Conservation (phyloP, 306 rosid species). For the Begonia loranthoides region DNA sequence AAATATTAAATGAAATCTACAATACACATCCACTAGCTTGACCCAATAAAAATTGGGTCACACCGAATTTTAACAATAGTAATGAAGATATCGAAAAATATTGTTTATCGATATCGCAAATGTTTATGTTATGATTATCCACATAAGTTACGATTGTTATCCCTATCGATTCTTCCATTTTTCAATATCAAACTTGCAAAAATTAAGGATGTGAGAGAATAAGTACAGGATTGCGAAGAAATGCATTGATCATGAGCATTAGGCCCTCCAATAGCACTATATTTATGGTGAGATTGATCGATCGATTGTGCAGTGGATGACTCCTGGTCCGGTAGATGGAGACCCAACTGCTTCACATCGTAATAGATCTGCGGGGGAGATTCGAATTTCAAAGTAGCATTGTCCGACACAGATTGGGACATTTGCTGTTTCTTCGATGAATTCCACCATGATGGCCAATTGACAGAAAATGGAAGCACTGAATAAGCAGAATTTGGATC, state of each 20-base stretch:
- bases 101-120: too few relatives aligned
- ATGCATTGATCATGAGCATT: slow-evolving; percentile 21
- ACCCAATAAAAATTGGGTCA: too few relatives aligned
- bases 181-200: background rate
- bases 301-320: slow-evolving; percentile 12
- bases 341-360: slow-evolving; percentile 17
- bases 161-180: too few relatives aligned
- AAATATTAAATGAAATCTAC: too few relatives aligned
- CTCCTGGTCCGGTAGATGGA: slow-evolving; percentile 13
- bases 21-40: too few relatives aligned
- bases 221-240: slow-evolving; percentile 33
- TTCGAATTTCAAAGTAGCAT: slow-evolving; percentile 8
- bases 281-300: slow-evolving; percentile 14
- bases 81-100: too few relatives aligned
- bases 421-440: slow-evolving; percentile 11
- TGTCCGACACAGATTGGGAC: slow-evolving; percentile 5
- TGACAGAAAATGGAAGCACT: slow-evolving; percentile 7
- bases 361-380: slow-evolving; percentile 10
- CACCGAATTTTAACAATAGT: too few relatives aligned
- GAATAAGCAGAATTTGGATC: slow-evolving; percentile 5
- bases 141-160: too few relatives aligned
- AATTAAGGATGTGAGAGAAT: background rate
- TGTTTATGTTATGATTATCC: too few relatives aligned
- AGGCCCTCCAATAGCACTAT: slow-evolving; percentile 12
- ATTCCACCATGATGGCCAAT: slow-evolving; percentile 11